Conservation (phyloP, 768 basidiomycete genomes). For the Tephrocybe sp. region DNA sequence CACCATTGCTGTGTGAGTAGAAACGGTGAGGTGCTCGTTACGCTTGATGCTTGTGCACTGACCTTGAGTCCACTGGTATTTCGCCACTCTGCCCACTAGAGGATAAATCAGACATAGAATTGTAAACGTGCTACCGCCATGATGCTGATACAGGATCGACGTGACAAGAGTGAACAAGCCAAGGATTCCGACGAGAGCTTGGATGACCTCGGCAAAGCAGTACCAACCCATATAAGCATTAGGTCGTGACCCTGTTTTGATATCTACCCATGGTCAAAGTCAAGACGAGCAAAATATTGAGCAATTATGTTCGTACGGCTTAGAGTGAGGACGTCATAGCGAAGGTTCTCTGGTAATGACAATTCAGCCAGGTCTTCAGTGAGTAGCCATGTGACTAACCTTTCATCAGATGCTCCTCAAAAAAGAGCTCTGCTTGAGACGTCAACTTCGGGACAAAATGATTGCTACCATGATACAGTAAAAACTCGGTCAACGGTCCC, state of each 20-base stretch:
- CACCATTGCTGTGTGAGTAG: constrained; percentile 5
- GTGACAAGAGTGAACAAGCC: constrained; percentile 12
- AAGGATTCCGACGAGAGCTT: background rate
- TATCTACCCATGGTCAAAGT: background rate
- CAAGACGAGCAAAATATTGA: background rate
- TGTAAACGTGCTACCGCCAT: constrained; percentile 10
- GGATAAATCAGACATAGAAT: constrained; percentile 13
- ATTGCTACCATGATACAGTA: background rate
- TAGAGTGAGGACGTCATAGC: constrained; percentile 15
- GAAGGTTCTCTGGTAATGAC: constrained; percentile 5
- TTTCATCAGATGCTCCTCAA: constrained; percentile 14
- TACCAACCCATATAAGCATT: background rate
- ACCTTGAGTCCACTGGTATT: constrained; percentile 4
- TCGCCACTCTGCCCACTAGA: background rate
- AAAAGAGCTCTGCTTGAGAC: constrained; percentile 9
- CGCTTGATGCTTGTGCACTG: background rate
- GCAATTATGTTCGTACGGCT: constrained; percentile 3
- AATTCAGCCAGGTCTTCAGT: background rate
- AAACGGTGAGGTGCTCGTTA: background rate
- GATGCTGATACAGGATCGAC: constrained; percentile 6
- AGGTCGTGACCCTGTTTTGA: background rate
- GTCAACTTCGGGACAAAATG: constrained; percentile 7
- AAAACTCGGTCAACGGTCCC: background rate
- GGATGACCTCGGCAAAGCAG: constrained; percentile 5
- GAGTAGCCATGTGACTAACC: constrained; percentile 2